Percentiles rank a stretch among this genome's conserved stretches.
Evolutionary conservation across 139 green algal species (phyloP).

Genomic region (Diplosphaera chodatii): DNA sequence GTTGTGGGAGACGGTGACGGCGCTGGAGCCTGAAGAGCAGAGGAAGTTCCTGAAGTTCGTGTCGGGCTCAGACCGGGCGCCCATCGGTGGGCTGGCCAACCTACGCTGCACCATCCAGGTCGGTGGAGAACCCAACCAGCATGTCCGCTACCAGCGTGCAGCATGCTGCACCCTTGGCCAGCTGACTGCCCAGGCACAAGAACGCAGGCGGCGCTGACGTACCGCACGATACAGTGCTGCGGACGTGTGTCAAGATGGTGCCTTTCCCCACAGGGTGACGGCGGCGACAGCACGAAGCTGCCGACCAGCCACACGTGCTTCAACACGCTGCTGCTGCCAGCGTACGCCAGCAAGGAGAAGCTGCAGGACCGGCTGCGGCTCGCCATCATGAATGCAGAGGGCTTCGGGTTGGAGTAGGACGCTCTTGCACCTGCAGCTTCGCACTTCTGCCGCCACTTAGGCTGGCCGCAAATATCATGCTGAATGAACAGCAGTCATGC

Average conservation of each 20-base stretch:
- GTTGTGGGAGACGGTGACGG: slow-evolving; percentile 74
- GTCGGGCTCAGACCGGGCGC: slow-evolving; percentile 70
- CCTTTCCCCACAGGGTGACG: slow-evolving; percentile 81
- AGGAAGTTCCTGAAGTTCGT: slow-evolving; percentile 91
- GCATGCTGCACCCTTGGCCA: too few species aligned
- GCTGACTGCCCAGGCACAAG: too few species aligned
- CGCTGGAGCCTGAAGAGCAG: slow-evolving; percentile 48
- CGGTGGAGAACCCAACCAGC: too few species aligned
- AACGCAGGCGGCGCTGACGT: too few species aligned
- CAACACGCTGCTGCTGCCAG: slow-evolving; percentile 90
- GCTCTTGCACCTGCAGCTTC: too few species aligned
- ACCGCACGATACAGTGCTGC: too few species aligned
- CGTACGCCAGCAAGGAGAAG: slow-evolving; percentile 66
- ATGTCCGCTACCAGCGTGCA: too few species aligned
- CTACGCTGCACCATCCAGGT: slow-evolving; percentile 71
- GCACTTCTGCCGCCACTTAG: too few species aligned
- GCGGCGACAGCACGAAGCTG: slow-evolving; percentile 68
- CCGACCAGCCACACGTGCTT: slow-evolving; percentile 85
- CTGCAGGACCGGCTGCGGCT: slow-evolving; percentile 63
- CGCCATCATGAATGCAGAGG: slow-evolving; percentile 86
- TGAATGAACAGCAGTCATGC: too few species aligned
- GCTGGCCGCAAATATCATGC: too few species aligned
- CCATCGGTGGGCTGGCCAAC: slow-evolving; percentile 83
- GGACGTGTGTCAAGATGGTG: too few species aligned
- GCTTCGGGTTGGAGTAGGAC: slow-evolving; percentile 90